Percentiles rank a stretch among this genome's conserved stretches.
These are phyloP conservation scores for Coniophora puteana DNA, from an alignment of 1,284 basidiomycete species.

Conservation along the genomic window DNA sequence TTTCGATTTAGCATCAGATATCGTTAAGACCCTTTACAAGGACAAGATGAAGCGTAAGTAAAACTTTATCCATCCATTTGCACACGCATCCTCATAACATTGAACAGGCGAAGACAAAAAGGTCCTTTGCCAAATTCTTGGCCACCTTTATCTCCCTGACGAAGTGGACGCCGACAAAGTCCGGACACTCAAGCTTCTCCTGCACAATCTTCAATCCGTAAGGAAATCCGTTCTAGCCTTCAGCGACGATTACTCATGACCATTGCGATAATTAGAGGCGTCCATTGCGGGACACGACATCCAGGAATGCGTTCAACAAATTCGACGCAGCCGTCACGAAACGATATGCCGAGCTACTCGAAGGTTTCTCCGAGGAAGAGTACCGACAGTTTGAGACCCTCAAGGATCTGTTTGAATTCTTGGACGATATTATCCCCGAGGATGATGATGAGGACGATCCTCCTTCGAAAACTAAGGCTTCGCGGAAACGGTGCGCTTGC, in stretches of 20 bases:
- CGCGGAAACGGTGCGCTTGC: constrained; percentile 43
- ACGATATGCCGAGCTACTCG: constrained; percentile 68
- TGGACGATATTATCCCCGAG: constrained; percentile 57
- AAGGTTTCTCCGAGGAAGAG: constrained; percentile 71
- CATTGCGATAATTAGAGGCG: constrained; percentile 50
- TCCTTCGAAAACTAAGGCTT: constrained; percentile 36
- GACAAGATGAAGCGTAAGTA: constrained; percentile 40
- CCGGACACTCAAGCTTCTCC: constrained; percentile 60
- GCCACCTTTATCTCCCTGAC: constrained; percentile 75
- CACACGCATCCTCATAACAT: constrained; percentile 3
- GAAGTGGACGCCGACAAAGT: constrained; percentile 68
- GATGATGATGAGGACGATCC: constrained; percentile 52
- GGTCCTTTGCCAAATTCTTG: constrained; percentile 73
- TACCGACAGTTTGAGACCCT: constrained; percentile 56
- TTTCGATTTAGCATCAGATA: constrained; percentile 73
- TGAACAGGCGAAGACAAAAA: constrained; percentile 76
- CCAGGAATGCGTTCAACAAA: constrained; percentile 75
- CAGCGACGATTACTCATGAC: not conserved
- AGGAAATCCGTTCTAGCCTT: constrained; percentile 18
- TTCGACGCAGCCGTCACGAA: constrained; percentile 70
- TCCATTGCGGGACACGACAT: constrained; percentile 67
- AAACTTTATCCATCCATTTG: not conserved
- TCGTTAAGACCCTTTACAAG: constrained; percentile 62
- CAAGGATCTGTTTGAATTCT: constrained; percentile 59
- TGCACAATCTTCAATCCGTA: constrained; percentile 60